These are phyloP conservation scores for Pyracantha coccinea DNA, from an alignment of 331 rosid genomes.

Conservation along the genomic window DNA sequence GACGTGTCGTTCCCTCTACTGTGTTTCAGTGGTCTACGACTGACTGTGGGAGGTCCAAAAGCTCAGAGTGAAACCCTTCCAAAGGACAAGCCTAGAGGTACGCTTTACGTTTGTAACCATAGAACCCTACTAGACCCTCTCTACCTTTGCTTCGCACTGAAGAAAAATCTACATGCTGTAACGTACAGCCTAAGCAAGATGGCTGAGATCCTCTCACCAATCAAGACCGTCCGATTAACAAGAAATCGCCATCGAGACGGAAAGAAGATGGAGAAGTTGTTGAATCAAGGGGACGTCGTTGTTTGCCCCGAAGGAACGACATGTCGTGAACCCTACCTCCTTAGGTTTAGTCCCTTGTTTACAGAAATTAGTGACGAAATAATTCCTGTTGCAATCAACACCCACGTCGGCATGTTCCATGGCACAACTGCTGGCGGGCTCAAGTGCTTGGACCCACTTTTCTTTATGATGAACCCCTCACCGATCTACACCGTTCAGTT, in stretches of 20 bases:
- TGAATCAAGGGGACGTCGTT: constrained; percentile 48
- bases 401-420: constrained; percentile 63
- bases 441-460: constrained; percentile 73
- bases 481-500: constrained; percentile 45
- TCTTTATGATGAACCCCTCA: constrained; percentile 59
- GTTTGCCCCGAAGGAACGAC: constrained; percentile 94
- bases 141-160: constrained; percentile 33
- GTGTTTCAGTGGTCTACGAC: constrained; percentile 21
- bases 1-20: constrained; percentile 34
- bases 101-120: constrained; percentile 77
- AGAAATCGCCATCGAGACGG: constrained; percentile 49
- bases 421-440: constrained; percentile 86
- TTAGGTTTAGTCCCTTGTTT: constrained; percentile 76
- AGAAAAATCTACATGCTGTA: constrained; percentile 36
- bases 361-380: constrained; percentile 48
- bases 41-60: constrained; percentile 22
- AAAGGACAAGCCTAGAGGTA: background rate
- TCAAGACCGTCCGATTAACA: constrained; percentile 56
- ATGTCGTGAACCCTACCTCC: constrained; percentile 72
- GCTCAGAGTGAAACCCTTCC: background rate
- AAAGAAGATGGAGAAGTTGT: constrained; percentile 28
- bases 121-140: constrained; percentile 65
- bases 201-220: constrained; percentile 64
- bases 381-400: constrained; percentile 50
- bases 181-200: constrained; percentile 73